A percentile compares a stretch with the other conserved stretches of the same genome.
Evolutionary conservation across 495 filamentous ascomycete species (phyloP).

Genomic region (Talaromyces liani): DNA sequence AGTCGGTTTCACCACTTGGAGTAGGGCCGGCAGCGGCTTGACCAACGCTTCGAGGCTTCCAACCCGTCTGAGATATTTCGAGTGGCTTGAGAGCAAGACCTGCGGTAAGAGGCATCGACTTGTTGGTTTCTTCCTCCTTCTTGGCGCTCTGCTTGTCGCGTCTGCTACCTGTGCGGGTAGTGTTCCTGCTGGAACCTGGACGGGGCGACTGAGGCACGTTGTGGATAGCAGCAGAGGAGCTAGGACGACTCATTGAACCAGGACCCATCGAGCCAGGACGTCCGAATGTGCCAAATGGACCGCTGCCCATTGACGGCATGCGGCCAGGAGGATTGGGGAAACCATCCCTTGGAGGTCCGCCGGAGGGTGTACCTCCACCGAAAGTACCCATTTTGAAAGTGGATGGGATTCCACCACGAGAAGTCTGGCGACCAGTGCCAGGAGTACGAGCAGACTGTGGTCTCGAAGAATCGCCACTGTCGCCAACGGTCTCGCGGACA

Average conservation of each 20-base stretch:
- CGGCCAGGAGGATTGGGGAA: slow-evolving; percentile 38
- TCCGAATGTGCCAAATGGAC: slow-evolving; percentile 48
- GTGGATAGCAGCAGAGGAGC: slow-evolving; percentile 45
- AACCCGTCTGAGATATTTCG: slow-evolving; percentile 59
- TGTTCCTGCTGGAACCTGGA: slow-evolving; percentile 41
- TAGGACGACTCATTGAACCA: slow-evolving; percentile 43
- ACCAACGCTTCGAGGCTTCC: slow-evolving; percentile 78
- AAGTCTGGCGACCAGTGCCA: slow-evolving; percentile 40
- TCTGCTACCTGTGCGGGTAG: slow-evolving; percentile 50
- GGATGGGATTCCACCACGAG: slow-evolving; percentile 32
- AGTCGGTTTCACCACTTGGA: slow-evolving; percentile 43
- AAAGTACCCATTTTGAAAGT: slow-evolving; percentile 68
- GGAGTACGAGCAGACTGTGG: slow-evolving; percentile 67
- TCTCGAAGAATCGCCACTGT: slow-evolving; percentile 57
- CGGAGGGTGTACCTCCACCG: slow-evolving; percentile 21
- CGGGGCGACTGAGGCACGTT: slow-evolving; percentile 48
- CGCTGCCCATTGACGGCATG: slow-evolving; percentile 33
- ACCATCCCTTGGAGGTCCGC: slow-evolving; percentile 56
- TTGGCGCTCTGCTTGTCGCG: slow-evolving; percentile 49
- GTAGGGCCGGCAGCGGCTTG: slow-evolving; percentile 42
- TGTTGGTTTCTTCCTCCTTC: slow-evolving; percentile 58
- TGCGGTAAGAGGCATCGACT: slow-evolving; percentile 82
- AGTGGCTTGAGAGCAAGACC: slow-evolving; percentile 77
- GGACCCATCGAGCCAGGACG: slow-evolving; percentile 50
- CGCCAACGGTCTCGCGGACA: slow-evolving; percentile 78